Conservation (phyloP, 2,329 filamentous ascomycete species). For the Talaromyces amestolkiae region DNA sequence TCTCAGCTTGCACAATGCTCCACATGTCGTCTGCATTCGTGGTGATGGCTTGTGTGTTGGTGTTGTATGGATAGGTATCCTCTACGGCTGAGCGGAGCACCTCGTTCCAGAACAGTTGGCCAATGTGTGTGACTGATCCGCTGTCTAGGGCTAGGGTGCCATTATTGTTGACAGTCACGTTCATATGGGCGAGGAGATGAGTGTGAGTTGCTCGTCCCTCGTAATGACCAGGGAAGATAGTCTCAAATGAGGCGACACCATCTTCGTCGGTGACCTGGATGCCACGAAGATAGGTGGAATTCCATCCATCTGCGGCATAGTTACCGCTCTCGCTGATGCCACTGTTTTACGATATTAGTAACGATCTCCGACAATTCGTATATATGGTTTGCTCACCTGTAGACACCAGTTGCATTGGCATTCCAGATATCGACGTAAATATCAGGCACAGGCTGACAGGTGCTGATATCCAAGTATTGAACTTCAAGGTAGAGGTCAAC, state of each 20-base stretch:
- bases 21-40: conserved; percentile 46
- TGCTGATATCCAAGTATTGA: conserved; percentile 49
- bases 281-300: conserved; percentile 50
- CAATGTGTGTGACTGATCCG: conserved; percentile 44
- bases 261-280: conserved; percentile 48
- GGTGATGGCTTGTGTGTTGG: conserved; percentile 29
- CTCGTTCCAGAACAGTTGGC: conserved; percentile 53
- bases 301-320: conserved; percentile 25
- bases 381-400: conserved; percentile 26
- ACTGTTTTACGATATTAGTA: conserved; percentile 16
- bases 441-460: conserved; percentile 41
- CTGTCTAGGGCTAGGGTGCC: conserved; percentile 39
- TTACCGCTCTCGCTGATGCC: conserved; percentile 13
- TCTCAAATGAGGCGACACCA: conserved; percentile 51
- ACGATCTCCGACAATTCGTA: not conserved
- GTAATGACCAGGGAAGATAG: conserved; percentile 50
- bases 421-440: conserved; percentile 49
- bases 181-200: conserved; percentile 49
- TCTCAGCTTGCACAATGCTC: conserved; percentile 42
- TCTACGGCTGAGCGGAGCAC: conserved; percentile 46
- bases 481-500: conserved; percentile 46
- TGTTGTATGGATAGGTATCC: conserved; percentile 37
- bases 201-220: conserved; percentile 49
- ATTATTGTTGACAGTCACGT: conserved; percentile 39
- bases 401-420: conserved; percentile 48